Evolutionary conservation across 2,329 filamentous ascomycete genomes (phyloP).

Genomic region (Coniochaeta sp.): DNA sequence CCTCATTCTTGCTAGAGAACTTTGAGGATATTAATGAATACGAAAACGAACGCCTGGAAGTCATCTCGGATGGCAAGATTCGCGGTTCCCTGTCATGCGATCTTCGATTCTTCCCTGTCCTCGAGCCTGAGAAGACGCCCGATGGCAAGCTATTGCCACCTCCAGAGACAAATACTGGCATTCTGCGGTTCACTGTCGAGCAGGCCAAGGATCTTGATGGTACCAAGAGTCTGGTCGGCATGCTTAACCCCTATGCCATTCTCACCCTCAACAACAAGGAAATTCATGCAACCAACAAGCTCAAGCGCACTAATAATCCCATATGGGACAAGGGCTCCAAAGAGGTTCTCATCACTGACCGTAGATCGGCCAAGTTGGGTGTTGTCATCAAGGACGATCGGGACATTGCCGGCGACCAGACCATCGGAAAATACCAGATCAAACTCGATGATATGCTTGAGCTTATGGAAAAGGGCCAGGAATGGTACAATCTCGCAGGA

Average conservation of each 20-base stretch:
- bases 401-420: constrained; percentile 73
- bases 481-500: constrained; percentile 88
- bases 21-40: constrained; percentile 70
- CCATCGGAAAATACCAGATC: constrained; percentile 89
- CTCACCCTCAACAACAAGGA: constrained; percentile 89
- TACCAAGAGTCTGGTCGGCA: constrained; percentile 83
- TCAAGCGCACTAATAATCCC: constrained; percentile 96
- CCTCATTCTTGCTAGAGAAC: constrained; percentile 77
- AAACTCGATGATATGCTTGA: constrained; percentile 91
- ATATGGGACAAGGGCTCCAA: constrained; percentile 92
- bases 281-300: constrained; percentile 79
- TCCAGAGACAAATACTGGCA: constrained; percentile 88
- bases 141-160: constrained; percentile 75
- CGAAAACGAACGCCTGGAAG: constrained; percentile 79
- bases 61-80: constrained; percentile 75
- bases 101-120: constrained; percentile 89
- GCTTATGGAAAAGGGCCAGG: constrained; percentile 83
- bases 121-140: constrained; percentile 62
- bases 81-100: constrained; percentile 76
- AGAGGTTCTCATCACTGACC: constrained; percentile 91
- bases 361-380: constrained; percentile 82
- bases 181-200: constrained; percentile 86
- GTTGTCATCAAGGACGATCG: constrained; percentile 94
- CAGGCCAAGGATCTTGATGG: constrained; percentile 95
- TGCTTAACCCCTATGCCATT: constrained; percentile 83